Base-by-base conservation (phyloP, 768 basidiomycete genomes). In the Mycena kentingensis region DNA sequence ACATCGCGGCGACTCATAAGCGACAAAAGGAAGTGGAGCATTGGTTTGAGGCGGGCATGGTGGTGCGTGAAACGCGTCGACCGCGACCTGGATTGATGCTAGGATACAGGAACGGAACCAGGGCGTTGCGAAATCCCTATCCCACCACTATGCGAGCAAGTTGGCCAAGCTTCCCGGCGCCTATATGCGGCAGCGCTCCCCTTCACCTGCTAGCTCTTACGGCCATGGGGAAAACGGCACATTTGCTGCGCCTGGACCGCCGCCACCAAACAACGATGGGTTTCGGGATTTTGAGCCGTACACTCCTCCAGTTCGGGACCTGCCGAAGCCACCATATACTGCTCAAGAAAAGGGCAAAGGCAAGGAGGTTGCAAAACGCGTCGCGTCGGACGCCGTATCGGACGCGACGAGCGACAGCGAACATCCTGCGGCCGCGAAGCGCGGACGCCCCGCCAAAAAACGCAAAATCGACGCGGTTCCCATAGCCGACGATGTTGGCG, bases 21-120 rank as follows among this genome's bases (percentile, higher is more conserved):
- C 82, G 89, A 44, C 82, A 84, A 67, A 82, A 79, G 45, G 85
- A 88, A 57, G 80, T 92, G 5, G 85, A 84, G 53, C 78, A 82
- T 42, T 88, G 82, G 76, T 92, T 90, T 60, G 83, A 88, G 63
- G 76, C 78, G 24, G 85, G 79, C 64, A 71, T 83, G 50, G 70
- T 82, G 62, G 89, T 90, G 63, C 67, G 79, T 67, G 49, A 38
- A 24, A 48, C 21, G 39, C 16, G 13, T 8, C 41, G 38, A 27
- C 45, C 49, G 10, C 41, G 12, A 34, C 46, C 38, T 39, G 39
- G 12, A 43, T 21, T 49, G 60, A 41, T 57, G 13, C 43, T 34
- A 12, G 48, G 54, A 37, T 57, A 26, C 58, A 93, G 90, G 85
- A 88, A 64, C 83, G 86, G 36, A 90, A 89, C 65, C 74, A 80